These are phyloP conservation scores for Anthracocystis walkeri DNA, from an alignment of 1,284 basidiomycete species.

Conservation along the genomic window DNA sequence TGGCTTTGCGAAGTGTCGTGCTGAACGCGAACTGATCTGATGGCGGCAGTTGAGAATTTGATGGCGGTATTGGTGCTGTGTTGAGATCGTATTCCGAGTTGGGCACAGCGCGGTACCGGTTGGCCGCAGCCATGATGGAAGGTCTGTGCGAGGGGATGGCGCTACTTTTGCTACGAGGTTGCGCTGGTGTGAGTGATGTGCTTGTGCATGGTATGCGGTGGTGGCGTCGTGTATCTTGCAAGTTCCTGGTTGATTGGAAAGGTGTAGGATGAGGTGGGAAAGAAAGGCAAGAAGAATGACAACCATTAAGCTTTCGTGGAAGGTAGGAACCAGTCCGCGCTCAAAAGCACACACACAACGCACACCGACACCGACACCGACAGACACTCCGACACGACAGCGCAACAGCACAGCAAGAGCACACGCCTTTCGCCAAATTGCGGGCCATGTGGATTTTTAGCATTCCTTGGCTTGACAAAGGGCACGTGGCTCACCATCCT, in stretches of 20 bases:
- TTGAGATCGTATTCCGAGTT: conserved; percentile 34
- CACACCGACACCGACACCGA: neutral
- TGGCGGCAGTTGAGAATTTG: conserved; percentile 20
- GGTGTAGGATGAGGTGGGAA: no score
- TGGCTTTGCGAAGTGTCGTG: conserved; percentile 52
- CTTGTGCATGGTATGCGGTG: neutral
- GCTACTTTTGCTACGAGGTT: conserved; percentile 1
- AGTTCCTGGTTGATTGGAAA: neutral
- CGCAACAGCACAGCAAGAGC: neutral
- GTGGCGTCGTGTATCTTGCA: neutral
- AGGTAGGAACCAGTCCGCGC: conserved; percentile 1
- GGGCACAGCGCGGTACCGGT: conserved; percentile 34
- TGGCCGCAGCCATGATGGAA: conserved; percentile 32
- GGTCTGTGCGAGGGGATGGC: neutral
- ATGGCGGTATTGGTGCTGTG: conserved; percentile 16
- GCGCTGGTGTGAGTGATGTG: neutral
- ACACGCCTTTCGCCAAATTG: neutral
- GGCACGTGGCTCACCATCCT: no score
- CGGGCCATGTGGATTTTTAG: no score
- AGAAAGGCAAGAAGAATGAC: neutral
- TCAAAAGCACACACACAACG: neutral
- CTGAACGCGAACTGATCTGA: conserved; percentile 55
- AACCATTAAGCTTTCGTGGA: no score
- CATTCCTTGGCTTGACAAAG: no score
- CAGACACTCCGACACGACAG: neutral